Evolutionary conservation across 1,284 basidiomycete genomes (phyloP), one percentile per base, ranked within the genome.

Genomic region (Agaricales sp.): DNA sequence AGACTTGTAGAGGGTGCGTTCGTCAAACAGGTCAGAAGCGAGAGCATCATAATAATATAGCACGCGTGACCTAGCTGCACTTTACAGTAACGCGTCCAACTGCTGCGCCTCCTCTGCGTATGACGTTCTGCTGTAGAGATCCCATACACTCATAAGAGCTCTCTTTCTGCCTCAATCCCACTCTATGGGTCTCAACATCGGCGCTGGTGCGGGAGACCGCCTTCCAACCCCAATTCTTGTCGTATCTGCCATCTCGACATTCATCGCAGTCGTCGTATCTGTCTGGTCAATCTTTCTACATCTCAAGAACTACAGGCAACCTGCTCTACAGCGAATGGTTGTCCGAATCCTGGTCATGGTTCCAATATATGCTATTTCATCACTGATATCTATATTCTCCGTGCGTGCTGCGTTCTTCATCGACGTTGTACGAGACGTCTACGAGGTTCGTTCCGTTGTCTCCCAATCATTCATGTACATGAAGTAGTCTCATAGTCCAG

Each of bases 341-440:
- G 80, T 98, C 38, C 78, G 96, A 52, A 96, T 99, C 61, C 90
- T 99, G 82, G 59, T 98, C 58, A 98, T 98, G 93, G 92, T 97
- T 2, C 92, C 94, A 1, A 71, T 98, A 44, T 98, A 98, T 64
- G 92, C 85, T 1, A 74, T 97, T 19, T 80, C 94, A 0, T 95
- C 92, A 2, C 73, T 95, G 57, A 93, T 97, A 54, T 92, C 95
- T 1, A 73, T 99, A 45, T 94, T 94, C 69, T 97, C 93, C 0
- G 73, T 98, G 48, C 86, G 95, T 60, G 90, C 91, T 1, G 95
- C 95, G 0, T 97, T 98, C 68, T 87, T 96, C 57, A 96, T 99
- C 57, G 95, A 99, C 63, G 89, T 83, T 19, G 73, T 98, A 51
- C 78, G 95, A 38, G 96, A 99, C 64, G 80, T 99, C 11, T 99